A percentile compares a stretch with the other conserved stretches of the same genome.
These are phyloP conservation scores for Akanthomyces muscarius DNA, from an alignment of 2,329 filamentous ascomycete genomes.

Conservation along the genomic window DNA sequence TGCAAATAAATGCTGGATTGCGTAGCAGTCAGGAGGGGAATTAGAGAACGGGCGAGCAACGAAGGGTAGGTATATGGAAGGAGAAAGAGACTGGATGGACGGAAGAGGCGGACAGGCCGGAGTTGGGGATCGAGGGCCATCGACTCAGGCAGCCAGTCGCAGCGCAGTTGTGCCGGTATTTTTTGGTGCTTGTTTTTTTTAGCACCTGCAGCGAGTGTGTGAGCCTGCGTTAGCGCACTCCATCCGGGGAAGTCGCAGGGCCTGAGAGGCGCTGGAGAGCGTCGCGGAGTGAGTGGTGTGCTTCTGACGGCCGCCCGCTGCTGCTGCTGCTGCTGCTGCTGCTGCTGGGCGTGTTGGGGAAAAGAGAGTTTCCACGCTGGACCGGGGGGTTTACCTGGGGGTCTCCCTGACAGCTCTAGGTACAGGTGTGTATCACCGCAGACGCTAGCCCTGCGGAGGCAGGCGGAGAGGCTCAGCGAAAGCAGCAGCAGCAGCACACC, in stretches of 20 bases:
- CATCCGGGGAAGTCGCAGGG: background rate
- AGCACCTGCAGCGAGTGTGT: too few relatives aligned
- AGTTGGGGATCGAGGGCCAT: slow-evolving; percentile 3
- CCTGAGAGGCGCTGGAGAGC: background rate
- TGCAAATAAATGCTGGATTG: background rate
- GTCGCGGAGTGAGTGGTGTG: background rate
- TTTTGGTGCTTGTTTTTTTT: too few relatives aligned
- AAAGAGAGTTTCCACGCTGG: too few relatives aligned
- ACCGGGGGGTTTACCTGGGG: too few relatives aligned
- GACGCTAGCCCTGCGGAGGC: too few relatives aligned
- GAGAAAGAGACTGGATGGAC: background rate
- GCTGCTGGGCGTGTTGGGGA: too few relatives aligned
- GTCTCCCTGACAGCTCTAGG: too few relatives aligned
- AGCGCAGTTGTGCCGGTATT: background rate
- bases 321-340: too few relatives aligned
- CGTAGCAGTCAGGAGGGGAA: background rate
- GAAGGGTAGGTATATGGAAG: background rate
- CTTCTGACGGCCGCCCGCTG: background rate
- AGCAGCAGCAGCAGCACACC: too few relatives aligned
- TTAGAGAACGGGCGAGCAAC: background rate
- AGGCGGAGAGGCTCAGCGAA: too few relatives aligned
- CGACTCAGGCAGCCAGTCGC: background rate
- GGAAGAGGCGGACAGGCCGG: slow-evolving; percentile 2
- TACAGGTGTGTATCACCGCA: too few relatives aligned
- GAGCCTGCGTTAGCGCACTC: background rate